A percentile compares a stretch with the other conserved stretches of the same genome.
Evolutionary conservation across 2,329 filamentous ascomycete genomes (phyloP).

Genomic region (Aspergillus novoparasiticus): DNA sequence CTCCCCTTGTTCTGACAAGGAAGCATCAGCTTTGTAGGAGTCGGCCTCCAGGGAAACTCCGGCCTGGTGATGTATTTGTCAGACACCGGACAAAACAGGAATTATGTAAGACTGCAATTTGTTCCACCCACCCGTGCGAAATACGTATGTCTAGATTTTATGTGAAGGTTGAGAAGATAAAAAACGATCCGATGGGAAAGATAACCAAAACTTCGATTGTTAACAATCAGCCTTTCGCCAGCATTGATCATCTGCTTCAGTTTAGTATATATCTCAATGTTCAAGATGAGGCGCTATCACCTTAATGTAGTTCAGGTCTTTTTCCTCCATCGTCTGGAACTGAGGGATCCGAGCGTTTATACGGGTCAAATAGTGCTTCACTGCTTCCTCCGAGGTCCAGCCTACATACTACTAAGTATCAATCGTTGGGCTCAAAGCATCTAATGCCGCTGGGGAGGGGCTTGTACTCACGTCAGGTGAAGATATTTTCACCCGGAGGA

Average conservation of each 20-base stretch:
- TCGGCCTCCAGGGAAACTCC: conserved; percentile 86
- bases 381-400: conserved; percentile 90
- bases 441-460: conserved; percentile 8
- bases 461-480: conserved; percentile 77
- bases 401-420: conserved; percentile 69
- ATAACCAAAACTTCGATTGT: conserved; percentile 96
- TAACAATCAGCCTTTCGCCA: conserved; percentile 88
- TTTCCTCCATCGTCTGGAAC: conserved; percentile 95
- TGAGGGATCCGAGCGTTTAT: conserved; percentile 92
- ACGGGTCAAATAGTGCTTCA: conserved; percentile 84
- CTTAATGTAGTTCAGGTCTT: conserved; percentile 94
- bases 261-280: conserved; percentile 16
- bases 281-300: conserved; percentile 26
- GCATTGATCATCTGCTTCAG: conserved; percentile 82
- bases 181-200: conserved; percentile 97
- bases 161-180: conserved; percentile 95
- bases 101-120: background rate
- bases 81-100: conserved; percentile 8
- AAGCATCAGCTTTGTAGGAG: conserved; percentile 87
- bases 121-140: conserved; percentile 68
- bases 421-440: conserved; percentile 9
- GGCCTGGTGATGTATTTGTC: conserved; percentile 48
- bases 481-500: conserved; percentile 94
- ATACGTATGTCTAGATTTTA: conserved; percentile 91
- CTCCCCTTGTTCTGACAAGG: conserved; percentile 75